Evolutionary conservation across 2,329 filamentous ascomycete species (phyloP), one percentile per base, ranked within the genome.

Genomic region (Sporothrix mexicana): DNA sequence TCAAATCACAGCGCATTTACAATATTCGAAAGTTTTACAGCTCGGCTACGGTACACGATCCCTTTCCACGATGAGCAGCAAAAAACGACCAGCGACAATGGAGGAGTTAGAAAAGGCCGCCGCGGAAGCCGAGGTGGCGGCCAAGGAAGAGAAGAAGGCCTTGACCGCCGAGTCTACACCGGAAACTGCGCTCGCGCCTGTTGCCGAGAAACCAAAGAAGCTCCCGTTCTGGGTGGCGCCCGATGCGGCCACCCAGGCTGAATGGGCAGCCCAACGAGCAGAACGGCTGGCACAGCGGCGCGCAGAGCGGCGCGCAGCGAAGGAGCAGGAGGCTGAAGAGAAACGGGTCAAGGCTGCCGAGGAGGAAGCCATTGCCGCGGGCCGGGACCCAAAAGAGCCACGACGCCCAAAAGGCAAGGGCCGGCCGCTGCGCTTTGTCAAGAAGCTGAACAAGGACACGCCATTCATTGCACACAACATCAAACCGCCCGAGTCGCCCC

Each of bases 331-430:
- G 17, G 59, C 15, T n/a, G 36, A 36, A 17, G 17, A 20, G 7
- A 62, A 20, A 13, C 30, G 30, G 7, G 30, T 36, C 30, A 36
- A 36, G 30, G 30, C 30, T 36, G 30, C 30, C 7, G 59, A 62
- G 4, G 43, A 62, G 59, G 59, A 62, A 23, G 36, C 36, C 9
- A 13, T 23, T 9, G 36, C 41, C 9, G 59, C 59, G 0, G 30
- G 61, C 17, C 30, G 41, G 23, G 30, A 43, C 5, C 7, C 12
- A 17, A 20, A 17, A 20, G 36, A 12, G 7, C 62, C 43, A 1
- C 49, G 43, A 45, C 53, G 41, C 10, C 61, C 55, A 8, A 20
- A 70, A 30, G 68, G 55, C 36, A 47, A 61, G 15, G 68, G 68
- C 2, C 53, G 68, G 15, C 68, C 68, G 23, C 49, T 25, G 20